Conservation (phyloP, 2,329 filamentous ascomycete genomes). For the Aureobasidium sp. region DNA sequence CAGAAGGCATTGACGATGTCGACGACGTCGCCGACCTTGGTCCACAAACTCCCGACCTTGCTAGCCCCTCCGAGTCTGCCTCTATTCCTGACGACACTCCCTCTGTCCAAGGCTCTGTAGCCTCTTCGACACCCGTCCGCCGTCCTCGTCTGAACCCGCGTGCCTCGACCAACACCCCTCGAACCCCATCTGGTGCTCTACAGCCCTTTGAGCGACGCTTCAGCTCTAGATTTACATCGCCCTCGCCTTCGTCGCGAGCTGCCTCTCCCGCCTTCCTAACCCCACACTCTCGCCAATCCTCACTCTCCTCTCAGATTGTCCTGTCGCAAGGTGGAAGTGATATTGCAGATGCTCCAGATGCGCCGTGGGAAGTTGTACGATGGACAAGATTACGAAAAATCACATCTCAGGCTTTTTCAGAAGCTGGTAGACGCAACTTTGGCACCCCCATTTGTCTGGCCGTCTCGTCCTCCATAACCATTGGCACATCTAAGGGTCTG, state of each 20-base stretch:
- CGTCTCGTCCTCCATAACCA: conserved; percentile 77
- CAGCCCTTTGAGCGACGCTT: conserved; percentile 93
- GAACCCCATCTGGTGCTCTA: conserved; percentile 70
- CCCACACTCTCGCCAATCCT: conserved; percentile 70
- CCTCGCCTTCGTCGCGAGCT: conserved; percentile 51
- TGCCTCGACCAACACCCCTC: conserved; percentile 60
- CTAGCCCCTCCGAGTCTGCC: conserved; percentile 62
- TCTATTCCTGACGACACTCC: conserved; percentile 73
- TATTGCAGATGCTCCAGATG: conserved; percentile 48
- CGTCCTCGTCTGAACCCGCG: conserved; percentile 30
- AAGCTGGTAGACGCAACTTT: conserved; percentile 85
- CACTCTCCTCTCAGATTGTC: conserved; percentile 63
- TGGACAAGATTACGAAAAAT: conserved; percentile 94
- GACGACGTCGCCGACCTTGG: conserved; percentile 21
- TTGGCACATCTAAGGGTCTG: conserved; percentile 91
- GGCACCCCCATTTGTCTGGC: conserved; percentile 83
- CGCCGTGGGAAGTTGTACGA: conserved; percentile 92
- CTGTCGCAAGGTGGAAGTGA: conserved; percentile 48
- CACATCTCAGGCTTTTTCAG: conserved; percentile 83
- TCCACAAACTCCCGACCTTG: conserved; percentile 32
- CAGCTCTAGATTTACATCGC: conserved; percentile 62
- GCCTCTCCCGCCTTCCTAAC: conserved; percentile 70
- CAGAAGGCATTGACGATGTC: conserved; percentile 13
- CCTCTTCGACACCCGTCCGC: conserved; percentile 55
- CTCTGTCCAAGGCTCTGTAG: conserved; percentile 60